Base-by-base conservation (phyloP, 768 basidiomycete species). In the Tephrocybe sp. region DNA sequence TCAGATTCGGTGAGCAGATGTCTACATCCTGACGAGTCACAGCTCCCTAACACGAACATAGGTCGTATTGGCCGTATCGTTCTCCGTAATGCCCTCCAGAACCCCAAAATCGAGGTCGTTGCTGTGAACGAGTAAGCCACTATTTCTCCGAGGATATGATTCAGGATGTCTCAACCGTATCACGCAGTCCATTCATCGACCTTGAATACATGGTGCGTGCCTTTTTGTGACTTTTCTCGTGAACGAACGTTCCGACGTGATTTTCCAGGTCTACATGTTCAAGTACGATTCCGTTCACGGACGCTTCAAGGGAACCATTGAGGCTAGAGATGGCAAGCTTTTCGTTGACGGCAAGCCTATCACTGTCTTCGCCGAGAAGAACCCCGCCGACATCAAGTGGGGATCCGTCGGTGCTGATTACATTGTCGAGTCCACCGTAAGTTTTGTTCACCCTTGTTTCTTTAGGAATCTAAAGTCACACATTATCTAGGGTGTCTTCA, bases 61-160 rank as follows among this genome's bases (percentile, higher is more conserved):
- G 95, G 95, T 79, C 95, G 97, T 79, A 98, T 98, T 67, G 95
- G 97, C 70, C 95, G 97, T 73, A 95, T 98, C 69, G 97, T 98
- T 57, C 78, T 88, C 71, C 88, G 97, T 61, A 97, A 97, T 78
- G 94, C 94, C 44, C 78, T 97, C 60, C 74, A 82, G 59, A 72
- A 80, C 64, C 68, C 75, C 47, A 83, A 84, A 45, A 78, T 94
- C 65, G 74, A 92, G n/a, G 83, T 99, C 65, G 85, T 94, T 56
- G 94, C 94, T 50, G 71, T 98, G 63, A 97, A 98, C 78, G 93
- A 95, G 91, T 94, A 61, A 62, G 91, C 49, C 64, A 11, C 15
- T 16, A 18, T 25, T 41, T n/a, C n/a, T 31, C 39, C 18, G 47
- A 19, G 16, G 25, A 12, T 18, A 9, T 11, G 18, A 21, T 27